A percentile compares a stretch with the other conserved stretches of the same genome.
Evolutionary conservation across 2,329 filamentous ascomycete species (phyloP).

Genomic region (Aspergillus sp.): DNA sequence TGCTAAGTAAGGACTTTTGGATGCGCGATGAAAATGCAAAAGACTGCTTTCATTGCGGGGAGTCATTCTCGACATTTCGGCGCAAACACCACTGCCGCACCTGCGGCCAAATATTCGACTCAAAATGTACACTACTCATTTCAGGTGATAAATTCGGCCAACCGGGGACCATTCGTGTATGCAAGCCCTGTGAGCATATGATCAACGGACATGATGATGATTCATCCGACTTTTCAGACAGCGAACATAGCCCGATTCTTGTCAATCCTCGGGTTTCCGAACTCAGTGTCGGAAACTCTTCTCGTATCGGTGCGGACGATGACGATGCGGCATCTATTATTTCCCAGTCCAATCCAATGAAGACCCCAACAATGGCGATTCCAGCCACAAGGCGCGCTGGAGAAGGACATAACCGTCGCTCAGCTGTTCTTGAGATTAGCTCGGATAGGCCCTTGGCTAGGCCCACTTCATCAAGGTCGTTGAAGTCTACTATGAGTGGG

Average conservation of each 20-base stretch:
- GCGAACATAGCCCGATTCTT: conserved; percentile 65
- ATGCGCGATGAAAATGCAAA: conserved; percentile 99
- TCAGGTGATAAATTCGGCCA: conserved; percentile 86
- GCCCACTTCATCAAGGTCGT: conserved; percentile 89
- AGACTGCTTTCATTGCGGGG: conserved; percentile 90
- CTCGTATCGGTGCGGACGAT: conserved; percentile 46
- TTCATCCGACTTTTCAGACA: conserved; percentile 86
- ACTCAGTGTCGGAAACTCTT: conserved; percentile 52
- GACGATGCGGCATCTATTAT: conserved; percentile 48
- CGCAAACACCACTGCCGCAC: conserved; percentile 93
- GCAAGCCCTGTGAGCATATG: conserved; percentile 87
- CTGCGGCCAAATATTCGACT: conserved; percentile 98
- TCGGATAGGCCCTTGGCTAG: conserved; percentile 72
- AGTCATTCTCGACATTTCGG: conserved; percentile 87
- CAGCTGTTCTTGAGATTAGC: conserved; percentile 87
- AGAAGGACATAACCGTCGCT: conserved; percentile 78
- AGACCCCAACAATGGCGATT: conserved; percentile 63
- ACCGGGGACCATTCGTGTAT: conserved; percentile 79
- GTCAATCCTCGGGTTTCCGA: conserved; percentile 59
- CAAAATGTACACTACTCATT: conserved; percentile 91
- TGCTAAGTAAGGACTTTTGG: conserved; percentile 95
- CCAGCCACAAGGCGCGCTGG: conserved; percentile 65
- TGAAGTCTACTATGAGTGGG: conserved; percentile 69
- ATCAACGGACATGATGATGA: conserved; percentile 88
- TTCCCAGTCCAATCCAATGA: conserved; percentile 48